phyloP scores from a whole-genome alignment of 2,329 filamentous ascomycete genomes.

The Pochonia chlamydosporia region DNA sequence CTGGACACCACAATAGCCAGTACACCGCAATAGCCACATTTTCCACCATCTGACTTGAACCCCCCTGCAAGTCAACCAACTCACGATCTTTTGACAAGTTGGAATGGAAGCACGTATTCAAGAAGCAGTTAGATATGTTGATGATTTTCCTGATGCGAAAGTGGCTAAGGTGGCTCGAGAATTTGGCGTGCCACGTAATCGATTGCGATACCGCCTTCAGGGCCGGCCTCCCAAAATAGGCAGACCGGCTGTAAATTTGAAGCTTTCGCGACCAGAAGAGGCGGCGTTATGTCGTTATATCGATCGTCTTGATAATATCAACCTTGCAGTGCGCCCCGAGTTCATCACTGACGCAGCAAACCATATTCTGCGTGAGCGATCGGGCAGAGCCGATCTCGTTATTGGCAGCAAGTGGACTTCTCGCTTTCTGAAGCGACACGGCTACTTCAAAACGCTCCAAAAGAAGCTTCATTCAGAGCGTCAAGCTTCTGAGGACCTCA shows the following conservation, averaged over 20 bases:
- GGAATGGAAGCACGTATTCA: neutral
- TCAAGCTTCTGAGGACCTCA: neutral
- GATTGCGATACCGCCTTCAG: neutral
- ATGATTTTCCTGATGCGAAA: neutral
- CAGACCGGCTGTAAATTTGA: neutral
- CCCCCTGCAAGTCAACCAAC: too few species aligned
- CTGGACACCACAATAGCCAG: too few species aligned
- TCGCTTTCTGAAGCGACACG: constrained; percentile 8
- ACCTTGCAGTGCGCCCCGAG: constrained; percentile 2
- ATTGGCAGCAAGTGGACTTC: constrained; percentile 6
- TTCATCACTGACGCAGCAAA: constrained; percentile 8
- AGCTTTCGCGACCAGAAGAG: constrained; percentile 3
- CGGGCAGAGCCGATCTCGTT: neutral
- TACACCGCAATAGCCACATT: too few species aligned
- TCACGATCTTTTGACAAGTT: too few species aligned
- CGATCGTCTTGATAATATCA: constrained; percentile 2
- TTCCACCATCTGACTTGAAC: too few species aligned
- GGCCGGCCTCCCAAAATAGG: neutral
- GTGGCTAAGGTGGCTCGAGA: neutral
- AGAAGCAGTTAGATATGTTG: neutral
- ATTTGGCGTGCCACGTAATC: neutral
- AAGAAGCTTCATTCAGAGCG: constrained; percentile 8
- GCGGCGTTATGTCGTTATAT: constrained; percentile 6
- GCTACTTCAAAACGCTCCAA: neutral
- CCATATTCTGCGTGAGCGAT: constrained; percentile 2